Evolutionary conservation across 2,329 filamentous ascomycete genomes (phyloP).

Genomic region (Raffaelea arxii): DNA sequence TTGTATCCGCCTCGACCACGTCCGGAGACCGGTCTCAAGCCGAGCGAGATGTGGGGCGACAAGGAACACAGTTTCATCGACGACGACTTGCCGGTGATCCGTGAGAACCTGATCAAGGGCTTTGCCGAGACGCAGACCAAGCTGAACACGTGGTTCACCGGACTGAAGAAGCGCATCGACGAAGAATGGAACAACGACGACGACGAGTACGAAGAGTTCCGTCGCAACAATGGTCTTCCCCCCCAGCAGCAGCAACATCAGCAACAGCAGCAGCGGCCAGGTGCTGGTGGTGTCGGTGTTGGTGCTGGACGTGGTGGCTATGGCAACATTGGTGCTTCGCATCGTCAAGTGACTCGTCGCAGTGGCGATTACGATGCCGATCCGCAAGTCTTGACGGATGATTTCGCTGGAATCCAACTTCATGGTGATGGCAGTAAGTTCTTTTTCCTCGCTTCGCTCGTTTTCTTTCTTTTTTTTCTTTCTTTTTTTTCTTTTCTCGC

Average conservation of each 20-base stretch:
- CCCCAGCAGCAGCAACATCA: constrained; percentile 3
- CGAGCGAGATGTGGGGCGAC: constrained; percentile 52
- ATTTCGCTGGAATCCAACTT: constrained; percentile 67
- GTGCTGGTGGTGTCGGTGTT: constrained; percentile 9
- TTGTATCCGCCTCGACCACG: constrained; percentile 24
- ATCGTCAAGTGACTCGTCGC: constrained; percentile 41
- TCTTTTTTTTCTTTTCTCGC: not conserved
- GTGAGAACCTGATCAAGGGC: constrained; percentile 86
- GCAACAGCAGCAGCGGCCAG: constrained; percentile 11
- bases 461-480: not conserved
- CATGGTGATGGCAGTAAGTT: constrained; percentile 51
- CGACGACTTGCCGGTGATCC: constrained; percentile 88
- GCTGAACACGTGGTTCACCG: constrained; percentile 87
- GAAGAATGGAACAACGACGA: constrained; percentile 72
- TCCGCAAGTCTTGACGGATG: constrained; percentile 78
- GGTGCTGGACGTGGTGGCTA: constrained; percentile 22
- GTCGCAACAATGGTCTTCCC: constrained; percentile 12
- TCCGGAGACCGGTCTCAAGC: constrained; percentile 42
- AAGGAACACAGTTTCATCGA: constrained; percentile 87
- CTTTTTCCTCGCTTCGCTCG: not conserved
- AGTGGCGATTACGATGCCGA: constrained; percentile 95
- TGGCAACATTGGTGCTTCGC: constrained; percentile 46
- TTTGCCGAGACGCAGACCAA: constrained; percentile 90
- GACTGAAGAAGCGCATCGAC: constrained; percentile 86
- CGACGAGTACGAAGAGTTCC: constrained; percentile 32